phyloP scores from a whole-genome alignment of 805 yeast genomes.

The Candida wancherniae region DNA sequence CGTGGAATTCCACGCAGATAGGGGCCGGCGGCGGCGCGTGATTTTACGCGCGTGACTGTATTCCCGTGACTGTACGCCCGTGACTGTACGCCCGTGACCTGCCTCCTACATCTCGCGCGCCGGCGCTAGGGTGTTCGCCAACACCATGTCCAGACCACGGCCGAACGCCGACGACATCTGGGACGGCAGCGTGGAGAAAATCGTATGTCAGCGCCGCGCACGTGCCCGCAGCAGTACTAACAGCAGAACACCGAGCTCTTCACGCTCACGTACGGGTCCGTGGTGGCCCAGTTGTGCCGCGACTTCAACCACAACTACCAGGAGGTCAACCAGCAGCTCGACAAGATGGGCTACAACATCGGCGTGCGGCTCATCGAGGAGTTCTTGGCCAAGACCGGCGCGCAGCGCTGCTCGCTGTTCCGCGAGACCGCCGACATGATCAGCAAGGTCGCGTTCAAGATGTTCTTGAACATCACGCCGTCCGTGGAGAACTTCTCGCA shows the following conservation, averaged over 20 bases:
- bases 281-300: slow-evolving; percentile 84
- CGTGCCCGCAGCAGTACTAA: slow-evolving; percentile 6
- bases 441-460: slow-evolving; percentile 82
- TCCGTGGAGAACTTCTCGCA: slow-evolving; percentile 67
- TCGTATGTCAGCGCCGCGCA: slow-evolving; percentile 42
- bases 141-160: slow-evolving; percentile 14
- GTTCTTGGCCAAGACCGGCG: slow-evolving; percentile 82
- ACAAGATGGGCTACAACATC: slow-evolving; percentile 91
- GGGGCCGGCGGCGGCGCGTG: no score
- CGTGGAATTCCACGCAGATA: no score
- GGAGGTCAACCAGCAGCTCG: slow-evolving; percentile 79
- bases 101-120: not conserved
- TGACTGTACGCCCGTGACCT: not conserved
- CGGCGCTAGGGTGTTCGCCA: not conserved
- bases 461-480: slow-evolving; percentile 82
- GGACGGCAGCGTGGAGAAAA: slow-evolving; percentile 83
- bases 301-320: slow-evolving; percentile 73
- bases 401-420: slow-evolving; percentile 73
- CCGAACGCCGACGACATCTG: slow-evolving; percentile 81
- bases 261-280: slow-evolving; percentile 91
- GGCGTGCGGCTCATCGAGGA: slow-evolving; percentile 91
- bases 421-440: slow-evolving; percentile 85
- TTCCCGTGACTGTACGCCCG: slow-evolving; percentile 1
- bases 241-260: slow-evolving; percentile 80
- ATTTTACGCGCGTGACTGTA: no score